Base-by-base conservation (phyloP, 75 land plant genomes). In the Pinus taeda region DNA sequence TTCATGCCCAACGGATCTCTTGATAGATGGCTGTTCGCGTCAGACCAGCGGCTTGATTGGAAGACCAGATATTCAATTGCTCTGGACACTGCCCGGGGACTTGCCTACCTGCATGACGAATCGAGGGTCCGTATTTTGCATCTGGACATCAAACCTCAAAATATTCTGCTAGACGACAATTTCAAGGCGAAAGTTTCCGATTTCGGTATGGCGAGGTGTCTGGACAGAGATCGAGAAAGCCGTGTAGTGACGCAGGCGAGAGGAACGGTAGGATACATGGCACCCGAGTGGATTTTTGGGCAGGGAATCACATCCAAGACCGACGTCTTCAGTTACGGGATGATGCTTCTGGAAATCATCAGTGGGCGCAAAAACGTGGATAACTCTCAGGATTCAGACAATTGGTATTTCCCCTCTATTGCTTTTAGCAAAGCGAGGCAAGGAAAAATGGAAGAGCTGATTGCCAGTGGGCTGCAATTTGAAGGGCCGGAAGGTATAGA, bases 181-280 rank as follows among this genome's bases (percentile, higher is more conserved):
- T 90, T 81, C 74, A 53, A 82, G 12, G 92, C 94, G 18, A 58
- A 78, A 21, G 86, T 92, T 3, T 56, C 94, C 3, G 94, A 92
- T 76, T 92, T 92, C 73, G 94, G 94, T 8, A 74, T 92, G 33
- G 85, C 94, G 11, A 92, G 81, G 75, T 82, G 85, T 20, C 81
- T 87, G 85, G 71, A 77, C 0, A 81, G 71, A 39, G 91, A 91
- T 22, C 82, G 78, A 36, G 82, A 90, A 77, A 88, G 89, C 79
- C 60, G 84, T 20, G 81, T 87, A 3, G 24, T 92, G 21, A 81
- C 88, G 0, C 81, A 83, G 8, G 70, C 90, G 21, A 71, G 94
- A 1, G 94, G 94, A 15, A 92, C 94, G 13, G 65, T 72, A 21
- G 94, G 94, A 3, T 90, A 90, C 71, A 59, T 92, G 60, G 94